Evolutionary conservation across 306 rosid species (phyloP).

Genomic region (Lathyrus tuberosus): DNA sequence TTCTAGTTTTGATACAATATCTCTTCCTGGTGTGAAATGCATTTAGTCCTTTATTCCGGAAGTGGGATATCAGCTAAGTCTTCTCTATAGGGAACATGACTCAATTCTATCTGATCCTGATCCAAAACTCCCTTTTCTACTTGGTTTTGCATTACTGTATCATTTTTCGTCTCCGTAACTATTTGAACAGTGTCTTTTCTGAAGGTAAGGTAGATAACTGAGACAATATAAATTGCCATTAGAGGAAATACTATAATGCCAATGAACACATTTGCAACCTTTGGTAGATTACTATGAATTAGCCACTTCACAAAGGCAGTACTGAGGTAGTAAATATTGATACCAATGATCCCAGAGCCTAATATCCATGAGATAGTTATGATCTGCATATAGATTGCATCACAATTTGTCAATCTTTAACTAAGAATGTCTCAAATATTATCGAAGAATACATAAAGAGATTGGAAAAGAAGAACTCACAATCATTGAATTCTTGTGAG

Average conservation of each 20-base stretch:
- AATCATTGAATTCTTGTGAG: conserved; percentile 67
- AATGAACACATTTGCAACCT: conserved; percentile 60
- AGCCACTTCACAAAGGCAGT: conserved; percentile 76
- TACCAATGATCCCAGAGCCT: conserved; percentile 64
- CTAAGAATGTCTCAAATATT: background rate
- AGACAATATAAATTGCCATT: conserved; percentile 60
- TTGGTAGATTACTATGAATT: conserved; percentile 65
- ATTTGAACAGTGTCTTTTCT: conserved; percentile 70
- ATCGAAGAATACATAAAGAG: background rate
- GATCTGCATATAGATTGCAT: conserved; percentile 48
- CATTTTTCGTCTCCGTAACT: conserved; percentile 47
- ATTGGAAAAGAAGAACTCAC: conserved; percentile 36
- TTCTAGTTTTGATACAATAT: background rate
- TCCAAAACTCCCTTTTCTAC: conserved; percentile 53
- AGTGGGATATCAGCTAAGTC: conserved; percentile 66
- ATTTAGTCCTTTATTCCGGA: conserved; percentile 42
- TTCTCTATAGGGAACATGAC: conserved; percentile 60
- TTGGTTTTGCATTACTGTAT: conserved; percentile 46
- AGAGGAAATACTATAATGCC: conserved; percentile 79
- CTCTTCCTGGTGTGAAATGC: conserved; percentile 9
- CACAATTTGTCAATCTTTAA: conserved; percentile 12
- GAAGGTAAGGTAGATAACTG: conserved; percentile 63
- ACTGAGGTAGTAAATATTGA: conserved; percentile 78
- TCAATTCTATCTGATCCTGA: conserved; percentile 38
- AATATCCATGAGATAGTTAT: conserved; percentile 71